Base-by-base conservation (phyloP, 2,329 filamentous ascomycete species). In the Taxawa tesnikishii region DNA sequence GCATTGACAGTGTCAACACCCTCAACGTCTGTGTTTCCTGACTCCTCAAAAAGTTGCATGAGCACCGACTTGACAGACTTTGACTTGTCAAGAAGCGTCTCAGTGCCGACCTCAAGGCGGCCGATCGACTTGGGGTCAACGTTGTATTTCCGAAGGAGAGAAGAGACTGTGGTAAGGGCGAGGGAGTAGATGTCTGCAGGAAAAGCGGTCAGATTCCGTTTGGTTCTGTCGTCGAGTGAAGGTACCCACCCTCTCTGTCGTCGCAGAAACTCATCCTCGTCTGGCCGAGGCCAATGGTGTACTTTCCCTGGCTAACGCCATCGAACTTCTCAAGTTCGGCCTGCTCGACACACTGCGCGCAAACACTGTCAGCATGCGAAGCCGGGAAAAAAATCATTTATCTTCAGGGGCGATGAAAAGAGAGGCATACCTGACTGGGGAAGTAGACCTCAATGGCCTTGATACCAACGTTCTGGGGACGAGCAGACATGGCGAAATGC, bases 211-310 rank as follows among this genome's bases (percentile, higher is more conserved):
- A 37, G 32, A 15, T 16, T 9, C 29, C 8, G 17, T 10, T 18
- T 17, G 23, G n/a, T 12, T 12, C 14, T 28, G 13, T 12, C 15
- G 23, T 26, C n/a, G 23, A 16, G 15, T 16, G 38, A 16, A n/a
- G 44, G 45, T 11, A 7, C 40, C 43, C 42, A 64, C 62, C 62
- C 56, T 68, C 64, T 38, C 64, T 57, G 50, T 68, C 64, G 51
- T 67, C 63, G 51, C 64, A 67, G 54, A 67, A 68, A 55, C 61
- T 64, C 64, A 68, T 68, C 50, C 62, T 65, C 42, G 63, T 67
- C 57, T 67, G 64, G 46, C 64, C 64, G 38, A 68, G 62, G 38
- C 64, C 64, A 54, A 68, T 67, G 32, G 64, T 67, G 56, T 68
- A 68, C 46, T 68, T 68, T 46, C 64, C 64, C 38, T 52, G 45